Base-by-base conservation (phyloP, 2,329 filamentous ascomycete species). In the Sporothrix variecibatus region DNA sequence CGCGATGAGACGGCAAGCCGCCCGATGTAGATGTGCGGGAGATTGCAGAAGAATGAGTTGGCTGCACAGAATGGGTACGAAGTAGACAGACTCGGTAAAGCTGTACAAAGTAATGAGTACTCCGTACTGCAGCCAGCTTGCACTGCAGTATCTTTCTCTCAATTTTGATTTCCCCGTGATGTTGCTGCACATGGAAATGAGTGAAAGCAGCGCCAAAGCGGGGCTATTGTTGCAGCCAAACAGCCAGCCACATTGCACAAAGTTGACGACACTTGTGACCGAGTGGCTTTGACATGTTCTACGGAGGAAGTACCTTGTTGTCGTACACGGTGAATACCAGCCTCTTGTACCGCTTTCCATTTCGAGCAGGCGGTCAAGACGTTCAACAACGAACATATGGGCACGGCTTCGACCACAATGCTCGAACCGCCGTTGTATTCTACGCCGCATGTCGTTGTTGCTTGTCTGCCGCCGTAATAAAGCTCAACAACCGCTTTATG, bases 1-100 rank as follows among this genome's bases (percentile, higher is more conserved):
- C 56, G 60, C n/a, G 60, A 43, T 43, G 60, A 15, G 60, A 65
- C 60, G 38, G 60, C 60, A 65, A 43, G 34, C 60, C 60, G 34
- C 60, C 60, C 34, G n/a, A 43, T 65, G 60, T n/a, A 65, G 56
- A 34, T 43, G 60, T 17, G n/a, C 34, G 34, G 60, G 34, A 65
- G 60, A 65, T 65, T 65, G 60, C 60, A 65, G n/a, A 60, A 15
- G 4, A 60, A 56, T 15, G 15, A 3, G 51, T 60, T 12, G 15
- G 26, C 15, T 34, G 28, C 12, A 17, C 43, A 17, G 43, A 49
- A 49, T 20, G 34, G 8, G 34, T 34, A 34, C 34, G 34, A 34
- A 34, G 34, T 34, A 34, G 15, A 20, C 28, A 8, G 28, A 34
- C 56, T 60, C 15, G 56, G 15, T 60, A 34, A 34, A 17, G 56